phyloP scores from a whole-genome alignment of 2,329 filamentous ascomycete genomes.

The Dactylellina leptospora region DNA sequence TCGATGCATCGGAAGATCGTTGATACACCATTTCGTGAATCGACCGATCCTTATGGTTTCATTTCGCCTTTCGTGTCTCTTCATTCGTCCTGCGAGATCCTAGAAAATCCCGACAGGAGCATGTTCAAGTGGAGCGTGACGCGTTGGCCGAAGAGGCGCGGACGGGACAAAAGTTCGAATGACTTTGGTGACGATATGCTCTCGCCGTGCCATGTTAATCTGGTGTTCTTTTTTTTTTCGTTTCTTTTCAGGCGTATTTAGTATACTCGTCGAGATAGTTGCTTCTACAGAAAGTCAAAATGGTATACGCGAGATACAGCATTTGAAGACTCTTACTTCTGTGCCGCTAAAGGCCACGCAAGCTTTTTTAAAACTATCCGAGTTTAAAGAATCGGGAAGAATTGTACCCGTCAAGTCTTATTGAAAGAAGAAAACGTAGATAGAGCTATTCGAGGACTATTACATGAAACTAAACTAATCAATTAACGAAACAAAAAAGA shows the following conservation, averaged over 20 bases:
- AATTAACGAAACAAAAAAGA: background rate
- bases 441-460: slow-evolving; percentile 22
- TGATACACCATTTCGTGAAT: background rate
- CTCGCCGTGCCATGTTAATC: background rate
- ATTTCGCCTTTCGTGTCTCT: no score
- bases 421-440: slow-evolving; percentile 8
- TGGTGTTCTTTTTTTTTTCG: background rate
- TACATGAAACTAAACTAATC: slow-evolving; percentile 31
- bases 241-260: background rate
- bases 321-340: no score
- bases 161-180: slow-evolving; percentile 7
- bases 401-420: slow-evolving; percentile 11
- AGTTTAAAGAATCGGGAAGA: slow-evolving; percentile 2
- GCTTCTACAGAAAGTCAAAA: background rate
- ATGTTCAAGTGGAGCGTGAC: slow-evolving; percentile 31
- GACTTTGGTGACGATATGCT: slow-evolving; percentile 22
- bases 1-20: no score
- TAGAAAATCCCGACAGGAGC: background rate
- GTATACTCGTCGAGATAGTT: background rate
- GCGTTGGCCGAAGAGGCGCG: slow-evolving; percentile 40
- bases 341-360: no score
- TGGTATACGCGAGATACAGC: background rate
- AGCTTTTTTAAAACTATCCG: no score
- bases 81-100: no score
- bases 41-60: no score